Base-by-base conservation (phyloP, 129 eudicot species). In the Deinandra increscens region DNA sequence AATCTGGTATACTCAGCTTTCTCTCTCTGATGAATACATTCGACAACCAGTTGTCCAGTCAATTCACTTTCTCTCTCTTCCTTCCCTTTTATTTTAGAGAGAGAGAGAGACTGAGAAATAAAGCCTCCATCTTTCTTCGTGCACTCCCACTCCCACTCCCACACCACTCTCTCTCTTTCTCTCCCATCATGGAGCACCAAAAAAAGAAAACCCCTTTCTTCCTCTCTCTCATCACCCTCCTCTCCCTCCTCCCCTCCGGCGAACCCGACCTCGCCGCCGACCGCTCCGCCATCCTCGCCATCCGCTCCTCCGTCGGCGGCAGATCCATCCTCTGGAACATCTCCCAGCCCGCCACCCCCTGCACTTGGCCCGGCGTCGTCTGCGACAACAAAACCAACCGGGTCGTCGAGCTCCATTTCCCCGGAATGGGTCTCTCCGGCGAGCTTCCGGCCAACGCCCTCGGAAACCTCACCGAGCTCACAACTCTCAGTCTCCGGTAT, bases 371-470 rank as follows among this genome's bases (percentile, higher is more conserved):
- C 15, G 94, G 94, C 1, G 94, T 91, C 26, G 26, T 45, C 12
- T 91, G 97, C 70, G 81, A 77, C 71, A 77, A 77, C 66, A 66
- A 67, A 38, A 81, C 85, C 68, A 75, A 75, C 54, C 81, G 85
- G 0, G 96, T 91, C 49, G 66, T 75, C 1, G 94, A 80, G 73
- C 93, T 91, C 36, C 96, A 79, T 36, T 76, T 91, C 58, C 97
- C 97, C 12, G 97, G 94, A 3, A 78, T 79, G 79, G 89, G 86
- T 8, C 91, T 91, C 14, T 80, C 86, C 61, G 97, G 97, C 64
- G 74, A 71, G 5, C 74, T 91, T 6, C 97, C 97, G 0, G 45
- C 77, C 0, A 74, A 77, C n/a, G 59, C 83, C 3, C 41, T 91
- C 56, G 81, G 85, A 33, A 91, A 88, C 29, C 17, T 91, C 8